Base-by-base conservation (phyloP, 139 green algal genomes). In the Chlamydomonas urium region DNA sequence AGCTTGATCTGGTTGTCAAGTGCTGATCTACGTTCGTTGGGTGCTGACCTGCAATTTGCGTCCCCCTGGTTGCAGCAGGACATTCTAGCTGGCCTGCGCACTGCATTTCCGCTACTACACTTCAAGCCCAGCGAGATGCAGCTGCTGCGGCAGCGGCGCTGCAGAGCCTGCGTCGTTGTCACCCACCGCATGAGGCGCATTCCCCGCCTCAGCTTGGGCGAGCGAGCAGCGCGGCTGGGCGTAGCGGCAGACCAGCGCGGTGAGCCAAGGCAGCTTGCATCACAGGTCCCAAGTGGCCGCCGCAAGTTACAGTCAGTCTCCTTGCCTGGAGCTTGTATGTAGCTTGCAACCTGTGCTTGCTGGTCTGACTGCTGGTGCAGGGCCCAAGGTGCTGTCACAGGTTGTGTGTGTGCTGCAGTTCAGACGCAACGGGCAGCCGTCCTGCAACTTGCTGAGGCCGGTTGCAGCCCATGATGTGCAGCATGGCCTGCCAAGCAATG, bases 71-170 rank as follows among this genome's bases (percentile, higher is more conserved):
- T 37, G 47, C 38, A 75, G 66, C 69, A 32, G 0, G 63, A 34
- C 4, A 47, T 38, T 3, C 70, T 79, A 57, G 38, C 47, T 47
- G 24, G 42, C 26, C 66, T 86, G 36, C 61, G 42, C 24, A 28
- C 21, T 19, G 75, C 78, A 33, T 74, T 90, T 60, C 82, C 80
- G 47, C 76, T 86, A 62, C 69, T 88, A 59, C 37, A 68, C 17
- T 59, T 86, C 28, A 24, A 56, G 28, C 47, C 35, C 3, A 4
- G 32, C 17, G 68, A 71, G 32, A 65, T 71, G 6, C 45, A 65
- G 35, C 38, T 85, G 53, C 66, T 90, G 32, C 75, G 69, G 26
- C 57, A 74, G 47, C 82, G 78, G 4, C 72, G 78, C 45, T 85
- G 79, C 62, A 42, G 60, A 3, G 66, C 78, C 17, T 83, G 85